Conservation (phyloP, 129 eudicot species). For the Cynara cardunculus region DNA sequence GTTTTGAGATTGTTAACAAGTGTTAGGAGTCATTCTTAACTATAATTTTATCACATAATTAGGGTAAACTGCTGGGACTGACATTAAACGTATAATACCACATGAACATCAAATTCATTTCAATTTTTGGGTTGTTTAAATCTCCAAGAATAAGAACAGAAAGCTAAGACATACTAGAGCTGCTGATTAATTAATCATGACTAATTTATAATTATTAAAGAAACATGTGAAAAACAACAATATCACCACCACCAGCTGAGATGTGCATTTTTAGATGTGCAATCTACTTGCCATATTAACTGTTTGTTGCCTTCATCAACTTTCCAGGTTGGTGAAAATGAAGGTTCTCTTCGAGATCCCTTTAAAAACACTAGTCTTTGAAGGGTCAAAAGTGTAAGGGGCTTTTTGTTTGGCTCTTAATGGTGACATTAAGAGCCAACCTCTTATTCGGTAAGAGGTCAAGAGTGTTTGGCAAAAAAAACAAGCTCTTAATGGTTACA, state of each 20-base stretch:
- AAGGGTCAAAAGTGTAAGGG: neutral
- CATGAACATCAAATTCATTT: neutral
- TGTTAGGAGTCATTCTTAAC: neutral
- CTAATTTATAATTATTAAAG: neutral
- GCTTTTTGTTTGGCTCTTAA: too few species aligned
- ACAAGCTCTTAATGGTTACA: too few species aligned
- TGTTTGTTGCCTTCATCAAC: slow-evolving; percentile 61
- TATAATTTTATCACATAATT: neutral
- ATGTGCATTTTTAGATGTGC: neutral
- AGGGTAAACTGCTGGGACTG: neutral
- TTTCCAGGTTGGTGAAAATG: slow-evolving; percentile 90
- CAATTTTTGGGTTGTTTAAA: neutral
- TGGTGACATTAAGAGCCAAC: too few species aligned
- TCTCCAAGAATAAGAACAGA: neutral
- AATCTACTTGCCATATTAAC: slow-evolving; percentile 28
- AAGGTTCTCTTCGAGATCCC: slow-evolving; percentile 84
- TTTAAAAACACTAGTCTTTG: slow-evolving; percentile 11
- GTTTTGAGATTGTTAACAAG: neutral
- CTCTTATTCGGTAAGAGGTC: too few species aligned
- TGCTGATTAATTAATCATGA: neutral
- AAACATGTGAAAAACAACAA: neutral
- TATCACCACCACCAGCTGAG: neutral
- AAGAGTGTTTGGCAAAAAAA: too few species aligned
- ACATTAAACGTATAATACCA: neutral
- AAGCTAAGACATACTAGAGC: neutral